Evolutionary conservation across 192 early-diverging fungal genomes (phyloP).

Genomic region (Rhizoclosmatium globosum): DNA sequence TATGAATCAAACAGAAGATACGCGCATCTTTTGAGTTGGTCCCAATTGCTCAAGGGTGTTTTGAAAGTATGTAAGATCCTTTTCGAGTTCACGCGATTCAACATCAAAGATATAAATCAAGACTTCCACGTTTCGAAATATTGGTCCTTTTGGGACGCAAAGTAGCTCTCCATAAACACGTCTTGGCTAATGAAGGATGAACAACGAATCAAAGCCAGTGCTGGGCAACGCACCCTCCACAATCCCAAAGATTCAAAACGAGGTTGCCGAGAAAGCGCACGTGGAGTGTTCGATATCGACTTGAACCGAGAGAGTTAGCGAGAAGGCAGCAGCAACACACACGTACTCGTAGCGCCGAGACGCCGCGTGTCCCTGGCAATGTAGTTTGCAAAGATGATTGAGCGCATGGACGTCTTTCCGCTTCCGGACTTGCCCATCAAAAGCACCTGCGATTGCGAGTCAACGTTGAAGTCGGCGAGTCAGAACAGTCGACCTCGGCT

Average conservation of each 20-base stretch:
- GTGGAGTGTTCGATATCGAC: constrained; percentile 98
- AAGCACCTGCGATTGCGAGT: constrained; percentile 76
- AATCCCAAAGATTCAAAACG: constrained; percentile 97
- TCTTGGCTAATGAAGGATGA: constrained; percentile 72
- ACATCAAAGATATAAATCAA: constrained; percentile 99
- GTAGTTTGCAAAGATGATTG: constrained; percentile 98
- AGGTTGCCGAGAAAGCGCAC: constrained; percentile 96
- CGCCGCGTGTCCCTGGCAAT: constrained; percentile 93
- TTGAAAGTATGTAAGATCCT: constrained; percentile 92
- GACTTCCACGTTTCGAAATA: constrained; percentile 99
- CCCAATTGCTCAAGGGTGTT: constrained; percentile 84
- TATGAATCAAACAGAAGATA: constrained; percentile 96
- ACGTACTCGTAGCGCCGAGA: constrained; percentile 92
- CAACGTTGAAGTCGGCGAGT: not conserved
- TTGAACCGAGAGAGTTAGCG: constrained; percentile 29
- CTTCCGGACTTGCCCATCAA: constrained; percentile 98
- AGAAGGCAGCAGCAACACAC: constrained; percentile 6
- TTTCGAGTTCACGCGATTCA: constrained; percentile 88
- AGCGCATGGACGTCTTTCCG: constrained; percentile 99
- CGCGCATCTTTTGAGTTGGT: constrained; percentile 86
- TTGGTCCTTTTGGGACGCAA: constrained; percentile 91
- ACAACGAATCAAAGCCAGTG: not conserved
- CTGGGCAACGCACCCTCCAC: constrained; percentile 45
- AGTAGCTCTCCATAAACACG: constrained; percentile 96
- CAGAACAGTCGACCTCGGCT: too few species aligned